Evolutionary conservation across 2,329 filamentous ascomycete species (phyloP), one percentile per base, ranked within the genome.

Genomic region (Phyllosticta citribraziliensis): DNA sequence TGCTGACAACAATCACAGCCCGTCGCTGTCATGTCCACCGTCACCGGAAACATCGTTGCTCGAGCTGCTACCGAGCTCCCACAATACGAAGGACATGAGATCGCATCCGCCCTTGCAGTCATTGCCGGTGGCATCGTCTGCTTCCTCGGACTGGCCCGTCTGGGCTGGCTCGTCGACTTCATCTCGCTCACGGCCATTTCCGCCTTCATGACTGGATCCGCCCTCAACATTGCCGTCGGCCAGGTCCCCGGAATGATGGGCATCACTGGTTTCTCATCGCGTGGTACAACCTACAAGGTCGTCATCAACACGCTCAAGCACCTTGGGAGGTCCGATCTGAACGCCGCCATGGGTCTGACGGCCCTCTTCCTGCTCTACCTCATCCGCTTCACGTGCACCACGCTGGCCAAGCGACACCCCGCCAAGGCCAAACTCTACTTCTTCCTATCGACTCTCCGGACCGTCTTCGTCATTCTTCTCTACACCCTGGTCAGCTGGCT

Each of bases 201-300:
- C 0, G 92, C 93, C 3, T 99, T 97, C 79, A 97, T 97, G 91
- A 97, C 94, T 0, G 94, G 94, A 10, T 96, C 93, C 2, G 92
- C 94, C 59, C 82, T 99, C 73, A 96, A 84, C 68, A 97, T 99
- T 70, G 86, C 84, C 17, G 82, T 85, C 24, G 92, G 94, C 35
- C 94, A 99, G 73, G 80, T 97, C 5, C 88, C 89, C 1, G 82
- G 82, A 2, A 77, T 97, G 73, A 83, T 99, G 77, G 94, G 94
- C 6, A 86, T 96, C 69, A 80, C 80, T 0, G 82, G 83, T 22
- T 85, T 94, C 73, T 84, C 86, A 64, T 95, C 85, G 14, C 82
- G 91, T 66, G 91, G 83, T 17, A 75, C 90, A 0, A 91, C 94
- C 0, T 97, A 96, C 71, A 73, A 78, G 66, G 89, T 97, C 63